Evolutionary conservation across 805 yeast genomes (phyloP).

Genomic region (Teunomyces gatunensis): DNA sequence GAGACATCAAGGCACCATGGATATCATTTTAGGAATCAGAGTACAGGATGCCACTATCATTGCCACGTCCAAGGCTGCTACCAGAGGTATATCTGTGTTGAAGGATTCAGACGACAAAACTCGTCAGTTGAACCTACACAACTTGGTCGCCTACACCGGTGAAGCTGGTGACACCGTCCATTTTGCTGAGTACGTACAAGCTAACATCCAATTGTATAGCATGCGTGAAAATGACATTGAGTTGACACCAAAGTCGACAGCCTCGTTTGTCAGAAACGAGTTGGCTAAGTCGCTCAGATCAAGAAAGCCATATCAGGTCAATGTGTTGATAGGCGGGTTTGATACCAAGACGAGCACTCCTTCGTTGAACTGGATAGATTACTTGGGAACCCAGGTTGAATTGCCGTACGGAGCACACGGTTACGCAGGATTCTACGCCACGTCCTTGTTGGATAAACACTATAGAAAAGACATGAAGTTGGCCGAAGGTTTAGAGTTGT

Average conservation of each 20-base stretch:
- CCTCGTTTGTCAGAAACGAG: constrained; percentile 83
- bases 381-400: constrained; percentile 85
- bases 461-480: constrained; percentile 71
- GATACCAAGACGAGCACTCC: constrained; percentile 61
- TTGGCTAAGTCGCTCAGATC: constrained; percentile 86
- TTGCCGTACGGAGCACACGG: constrained; percentile 98
- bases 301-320: constrained; percentile 90
- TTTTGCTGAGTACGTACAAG: constrained; percentile 92
- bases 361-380: constrained; percentile 83
- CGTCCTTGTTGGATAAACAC: constrained; percentile 87
- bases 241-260: constrained; percentile 80
- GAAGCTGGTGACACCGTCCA: constrained; percentile 96
- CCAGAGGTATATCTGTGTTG: constrained; percentile 83
- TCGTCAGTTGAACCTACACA: constrained; percentile 66
- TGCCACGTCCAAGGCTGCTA: constrained; percentile 93
- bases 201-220: constrained; percentile 82
- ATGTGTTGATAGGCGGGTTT: constrained; percentile 83
- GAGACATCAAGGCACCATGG: constrained; percentile 52
- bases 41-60: constrained; percentile 77
- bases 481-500: constrained; percentile 75
- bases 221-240: constrained; percentile 79
- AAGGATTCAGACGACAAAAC: constrained; percentile 82
- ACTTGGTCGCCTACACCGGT: constrained; percentile 86
- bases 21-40: constrained; percentile 82
- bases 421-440: constrained; percentile 93